Conservation (phyloP, 1,284 basidiomycete genomes). For the Lentinus polychrous region DNA sequence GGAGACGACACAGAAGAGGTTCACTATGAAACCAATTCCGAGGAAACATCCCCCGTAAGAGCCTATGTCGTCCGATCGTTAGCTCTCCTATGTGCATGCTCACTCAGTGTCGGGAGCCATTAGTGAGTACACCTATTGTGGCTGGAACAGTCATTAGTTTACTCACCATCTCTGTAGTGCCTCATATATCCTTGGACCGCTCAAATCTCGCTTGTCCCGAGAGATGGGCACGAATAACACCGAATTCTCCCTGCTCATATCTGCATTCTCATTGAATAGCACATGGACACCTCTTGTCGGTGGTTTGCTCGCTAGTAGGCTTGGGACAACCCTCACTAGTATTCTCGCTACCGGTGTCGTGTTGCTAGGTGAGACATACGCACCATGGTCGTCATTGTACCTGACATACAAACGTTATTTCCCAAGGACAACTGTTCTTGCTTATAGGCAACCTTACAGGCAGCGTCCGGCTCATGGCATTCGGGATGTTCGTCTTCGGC, state of each 20-base stretch:
- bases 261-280: constrained; percentile 69
- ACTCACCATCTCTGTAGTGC: constrained; percentile 35
- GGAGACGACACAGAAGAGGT: constrained; percentile 15
- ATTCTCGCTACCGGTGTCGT: constrained; percentile 69
- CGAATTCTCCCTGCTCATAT: constrained; percentile 70
- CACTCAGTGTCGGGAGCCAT: constrained; percentile 67
- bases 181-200: constrained; percentile 64
- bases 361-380: constrained; percentile 42
- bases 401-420: constrained; percentile 12
- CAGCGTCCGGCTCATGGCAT: constrained; percentile 56
- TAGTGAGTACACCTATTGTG: constrained; percentile 41
- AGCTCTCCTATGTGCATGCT: constrained; percentile 69
- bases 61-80: constrained; percentile 46
- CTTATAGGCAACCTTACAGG: constrained; percentile 54
- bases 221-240: constrained; percentile 73
- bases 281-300: constrained; percentile 78
- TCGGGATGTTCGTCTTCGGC: constrained; percentile 75
- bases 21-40: constrained; percentile 12
- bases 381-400: not conserved
- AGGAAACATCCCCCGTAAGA: constrained; percentile 19
- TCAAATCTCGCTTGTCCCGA: constrained; percentile 64
- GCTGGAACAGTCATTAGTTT: not conserved
- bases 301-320: constrained; percentile 56
- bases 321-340: constrained; percentile 64
- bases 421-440: constrained; percentile 51